Evolutionary conservation across 768 basidiomycete species (phyloP), one percentile per base, ranked within the genome.

Genomic region (Russula compacta): DNA sequence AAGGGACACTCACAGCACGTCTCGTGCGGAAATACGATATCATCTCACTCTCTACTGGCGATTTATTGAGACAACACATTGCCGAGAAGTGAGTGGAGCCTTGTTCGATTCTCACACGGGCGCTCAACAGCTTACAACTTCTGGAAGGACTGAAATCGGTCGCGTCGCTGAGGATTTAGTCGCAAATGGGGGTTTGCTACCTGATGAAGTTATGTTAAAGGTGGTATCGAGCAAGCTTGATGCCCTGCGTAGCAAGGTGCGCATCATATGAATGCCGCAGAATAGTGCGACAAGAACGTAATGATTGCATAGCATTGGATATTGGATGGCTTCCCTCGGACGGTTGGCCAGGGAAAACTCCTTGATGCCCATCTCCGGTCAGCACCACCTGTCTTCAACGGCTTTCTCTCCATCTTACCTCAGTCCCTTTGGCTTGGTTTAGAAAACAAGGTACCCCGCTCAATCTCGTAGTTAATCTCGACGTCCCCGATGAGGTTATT

Each of bases 251-350:
- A 82, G 86, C 73, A 84, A 81, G 78, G 90, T 87, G 60, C 36
- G 75, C 62, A 53, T 7, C n/a, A 49, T 42, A n/a, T 3, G 17
- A 21, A 29, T 14, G 1, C 8, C 1, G 36, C 43, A 40, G 24
- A 29, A 53, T 19, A n/a, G 10, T 38, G 14, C 47, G 21, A 50
- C 7, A 19, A 39, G 3, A 11, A 9, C 61, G 56, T 49, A 58
- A 56, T 8, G 36, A 17, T 48, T 63, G 53, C 59, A 8, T 63
- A 93, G 89, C 86, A 89, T 69, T 95, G 93, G 93, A 87, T 95
- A 64, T 72, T 95, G 47, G 94, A 95, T 66, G 94, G 94, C 33
- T 95, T 95, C 69, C 94, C 94, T 54, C 85, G 93, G 40, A 95
- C 92, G 11, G 74, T 92, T 2, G 82, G 79, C n/a, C 93, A 95